Base-by-base conservation (phyloP, 495 filamentous ascomycete genomes). In the Penicillium maclennaniae region DNA sequence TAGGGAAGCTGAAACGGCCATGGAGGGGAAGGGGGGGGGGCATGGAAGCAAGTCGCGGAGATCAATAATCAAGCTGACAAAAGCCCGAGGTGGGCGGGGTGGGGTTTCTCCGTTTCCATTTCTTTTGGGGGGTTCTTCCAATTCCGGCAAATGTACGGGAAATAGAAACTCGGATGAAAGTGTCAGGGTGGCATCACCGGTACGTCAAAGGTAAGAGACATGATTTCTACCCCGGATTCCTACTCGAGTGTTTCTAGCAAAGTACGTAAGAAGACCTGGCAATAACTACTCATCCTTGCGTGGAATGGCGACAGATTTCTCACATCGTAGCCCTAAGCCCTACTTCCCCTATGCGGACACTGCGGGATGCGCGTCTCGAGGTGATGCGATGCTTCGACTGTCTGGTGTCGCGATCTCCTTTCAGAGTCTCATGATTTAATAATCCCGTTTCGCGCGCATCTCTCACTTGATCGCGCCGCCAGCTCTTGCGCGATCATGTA, bases 401-500 rank as follows among this genome's bases (percentile, higher is more conserved):
- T 23, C 5, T 23, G 23, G 5, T 23, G 23, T 23, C 23, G 2
- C 2, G 23, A 23, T 23, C 5, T 23, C 23, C 10, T 23, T 15
- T 20, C 31, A 47, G 38, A 12, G 19, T 47, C 54, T 34, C 54
- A 66, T 66, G 62, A 59, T 58, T 58, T 19, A 46, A 42, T 43
- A 38, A 49, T 59, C 42, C 7, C n/a, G n/a, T 17, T 37, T 45
- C 26, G 31, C 14, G 40, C 17, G 38, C 31, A 59, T 39, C 41
- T 54, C 38, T 47, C 45, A 42, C 46, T 59, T 43, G 58, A 57
- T 63, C 49, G 43, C 42, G 53, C 47, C 49, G 52, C 51, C 49
- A 55, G 53, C 53, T 50, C 47, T n/a, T n/a, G 50, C 45, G 43
- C 60, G 66, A 78, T 63, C 56, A 97, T 98, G 93, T 98, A 97